A percentile compares a stretch with the other conserved stretches of the same genome.
Evolutionary conservation across 495 filamentous ascomycete species (phyloP).

Genomic region (Cenococcum geophilum): DNA sequence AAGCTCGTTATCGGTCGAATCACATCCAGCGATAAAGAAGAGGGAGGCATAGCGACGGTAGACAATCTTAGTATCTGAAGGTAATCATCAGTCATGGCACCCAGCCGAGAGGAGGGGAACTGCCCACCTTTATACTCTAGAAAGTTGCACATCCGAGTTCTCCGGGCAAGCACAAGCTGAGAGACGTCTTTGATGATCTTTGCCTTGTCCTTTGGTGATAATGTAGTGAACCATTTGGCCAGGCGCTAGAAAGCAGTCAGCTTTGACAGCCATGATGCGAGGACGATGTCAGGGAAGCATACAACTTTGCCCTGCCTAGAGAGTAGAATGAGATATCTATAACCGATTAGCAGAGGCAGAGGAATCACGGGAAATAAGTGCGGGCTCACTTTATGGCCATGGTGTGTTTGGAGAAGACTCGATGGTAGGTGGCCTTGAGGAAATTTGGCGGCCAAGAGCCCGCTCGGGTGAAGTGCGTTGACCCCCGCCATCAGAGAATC

Average conservation of each 20-base stretch:
- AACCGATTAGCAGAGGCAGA: slow-evolving; percentile 7
- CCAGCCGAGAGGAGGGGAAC: neutral
- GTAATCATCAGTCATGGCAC: slow-evolving; percentile 15
- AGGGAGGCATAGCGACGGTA: slow-evolving; percentile 98
- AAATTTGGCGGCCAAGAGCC: neutral
- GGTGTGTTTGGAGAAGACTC: slow-evolving; percentile 17
- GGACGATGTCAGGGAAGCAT: slow-evolving; percentile 45
- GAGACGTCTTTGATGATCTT: slow-evolving; percentile 99
- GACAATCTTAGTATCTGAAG: slow-evolving; percentile 87
- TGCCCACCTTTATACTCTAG: slow-evolving; percentile 90
- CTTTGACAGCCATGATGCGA: slow-evolving; percentile 31
- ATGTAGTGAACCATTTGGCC: slow-evolving; percentile 98
- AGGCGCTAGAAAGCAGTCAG: slow-evolving; percentile 61
- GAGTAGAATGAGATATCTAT: slow-evolving; percentile 92
- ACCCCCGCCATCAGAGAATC: too few relatives aligned
- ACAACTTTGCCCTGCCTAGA: slow-evolving; percentile 99
- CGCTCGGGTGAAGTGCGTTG: neutral
- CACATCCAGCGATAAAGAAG: slow-evolving; percentile 97
- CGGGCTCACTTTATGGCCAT: slow-evolving; percentile 59
- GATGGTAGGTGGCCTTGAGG: neutral
- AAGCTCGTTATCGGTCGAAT: slow-evolving; percentile 91
- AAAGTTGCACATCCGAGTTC: slow-evolving; percentile 99
- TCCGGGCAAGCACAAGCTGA: slow-evolving; percentile 88
- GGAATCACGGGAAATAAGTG: neutral
- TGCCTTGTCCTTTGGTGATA: slow-evolving; percentile 96